Evolutionary conservation across 768 basidiomycete species (phyloP).

Genomic region (Auriscalpium vulgare): DNA sequence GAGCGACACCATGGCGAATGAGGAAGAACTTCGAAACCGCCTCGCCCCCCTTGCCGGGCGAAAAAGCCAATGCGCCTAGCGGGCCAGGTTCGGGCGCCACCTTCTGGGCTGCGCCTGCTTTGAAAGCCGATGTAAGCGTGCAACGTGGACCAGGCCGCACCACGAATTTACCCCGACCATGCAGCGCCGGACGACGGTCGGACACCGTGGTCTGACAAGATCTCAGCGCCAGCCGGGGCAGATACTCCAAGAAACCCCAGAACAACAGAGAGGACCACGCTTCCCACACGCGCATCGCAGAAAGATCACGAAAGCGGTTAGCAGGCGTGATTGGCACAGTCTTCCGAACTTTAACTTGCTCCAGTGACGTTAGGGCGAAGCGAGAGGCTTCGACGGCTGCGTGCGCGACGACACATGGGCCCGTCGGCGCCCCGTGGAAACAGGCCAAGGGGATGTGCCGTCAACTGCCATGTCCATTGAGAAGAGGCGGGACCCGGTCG

Average conservation of each 20-base stretch:
- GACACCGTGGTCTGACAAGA: neutral
- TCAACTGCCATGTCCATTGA: neutral
- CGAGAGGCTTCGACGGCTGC: constrained; percentile 2
- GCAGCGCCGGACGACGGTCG: neutral
- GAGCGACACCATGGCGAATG: neutral
- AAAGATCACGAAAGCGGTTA: constrained; percentile 3
- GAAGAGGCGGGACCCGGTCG: neutral
- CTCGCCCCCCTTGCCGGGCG: neutral
- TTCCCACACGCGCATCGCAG: neutral
- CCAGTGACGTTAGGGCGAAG: neutral
- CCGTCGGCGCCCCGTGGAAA: constrained; percentile 3
- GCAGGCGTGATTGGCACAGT: neutral
- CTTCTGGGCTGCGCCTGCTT: neutral
- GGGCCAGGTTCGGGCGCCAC: neutral
- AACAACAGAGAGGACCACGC: neutral
- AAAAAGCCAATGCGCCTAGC: neutral
- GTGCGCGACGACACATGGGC: neutral
- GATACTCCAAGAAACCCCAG: neutral
- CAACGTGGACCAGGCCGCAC: neutral
- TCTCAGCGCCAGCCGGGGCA: neutral
- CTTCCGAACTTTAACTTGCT: neutral
- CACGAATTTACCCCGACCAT: neutral
- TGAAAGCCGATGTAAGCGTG: neutral
- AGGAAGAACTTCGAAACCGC: neutral
- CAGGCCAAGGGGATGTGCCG: neutral